phyloP scores from a whole-genome alignment of 2,329 filamentous ascomycete species.

The Camillea tinctor region DNA sequence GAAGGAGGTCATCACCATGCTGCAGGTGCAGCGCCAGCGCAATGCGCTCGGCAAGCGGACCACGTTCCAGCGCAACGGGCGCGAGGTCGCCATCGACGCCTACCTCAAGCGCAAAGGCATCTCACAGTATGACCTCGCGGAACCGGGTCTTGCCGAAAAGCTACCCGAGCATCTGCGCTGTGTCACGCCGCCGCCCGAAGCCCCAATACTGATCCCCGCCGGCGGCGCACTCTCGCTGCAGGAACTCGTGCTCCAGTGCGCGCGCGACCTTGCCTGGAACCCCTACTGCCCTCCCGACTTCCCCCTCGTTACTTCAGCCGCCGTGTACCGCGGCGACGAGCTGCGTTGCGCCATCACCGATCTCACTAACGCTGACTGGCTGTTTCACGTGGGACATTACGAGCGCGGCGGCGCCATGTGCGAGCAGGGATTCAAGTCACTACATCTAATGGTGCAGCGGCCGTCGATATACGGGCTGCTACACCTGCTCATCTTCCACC shows the following conservation, averaged over 20 bases:
- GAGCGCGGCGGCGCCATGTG: slow-evolving; percentile 29
- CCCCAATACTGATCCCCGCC: slow-evolving; percentile 19
- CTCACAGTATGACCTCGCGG: slow-evolving; percentile 48
- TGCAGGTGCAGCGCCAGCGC: slow-evolving; percentile 52
- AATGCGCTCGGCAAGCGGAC: slow-evolving; percentile 53
- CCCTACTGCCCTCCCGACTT: slow-evolving; percentile 27
- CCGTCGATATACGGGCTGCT: slow-evolving; percentile 29
- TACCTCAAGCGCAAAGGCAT: slow-evolving; percentile 54
- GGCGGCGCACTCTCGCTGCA: slow-evolving; percentile 29
- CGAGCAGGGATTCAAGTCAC: slow-evolving; percentile 27
- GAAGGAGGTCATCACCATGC: slow-evolving; percentile 49
- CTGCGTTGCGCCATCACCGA: slow-evolving; percentile 31
- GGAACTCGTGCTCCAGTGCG: slow-evolving; percentile 29
- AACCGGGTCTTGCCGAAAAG: slow-evolving; percentile 26
- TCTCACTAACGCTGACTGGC: slow-evolving; percentile 31
- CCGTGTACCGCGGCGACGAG: slow-evolving; percentile 28
- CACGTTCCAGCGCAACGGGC: slow-evolving; percentile 52
- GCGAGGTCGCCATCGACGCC: slow-evolving; percentile 50
- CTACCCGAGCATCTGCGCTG: slow-evolving; percentile 30
- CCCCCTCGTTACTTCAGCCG: slow-evolving; percentile 27
- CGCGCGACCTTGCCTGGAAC: slow-evolving; percentile 29
- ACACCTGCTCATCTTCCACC: slow-evolving; percentile 27
- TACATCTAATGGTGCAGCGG: slow-evolving; percentile 27
- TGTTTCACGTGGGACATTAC: slow-evolving; percentile 27
- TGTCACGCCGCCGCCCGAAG: slow-evolving; percentile 29